Percentiles rank a stretch among this genome's conserved stretches.
Conservation (phyloP, 2,329 filamentous ascomycete genomes). For the Huntiella savannae region DNA sequence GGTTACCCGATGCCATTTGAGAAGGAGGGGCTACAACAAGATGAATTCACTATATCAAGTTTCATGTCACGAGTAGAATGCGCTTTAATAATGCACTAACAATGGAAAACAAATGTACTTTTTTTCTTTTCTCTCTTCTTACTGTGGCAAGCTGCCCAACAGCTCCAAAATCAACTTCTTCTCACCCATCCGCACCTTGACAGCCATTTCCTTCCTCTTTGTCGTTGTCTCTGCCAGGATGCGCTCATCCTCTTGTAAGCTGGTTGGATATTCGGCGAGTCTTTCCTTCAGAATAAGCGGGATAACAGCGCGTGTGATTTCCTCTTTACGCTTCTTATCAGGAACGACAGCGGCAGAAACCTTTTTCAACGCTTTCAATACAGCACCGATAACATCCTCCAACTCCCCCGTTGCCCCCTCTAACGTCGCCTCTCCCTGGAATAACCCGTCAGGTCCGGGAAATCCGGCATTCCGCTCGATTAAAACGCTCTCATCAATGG, state of each 20-base stretch:
- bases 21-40: no score
- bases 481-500: conserved; percentile 59
- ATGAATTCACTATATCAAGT: no score
- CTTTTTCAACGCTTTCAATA: conserved; percentile 31
- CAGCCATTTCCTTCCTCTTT: conserved; percentile 32
- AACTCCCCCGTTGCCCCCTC: conserved; percentile 30
- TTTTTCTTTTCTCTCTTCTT: not conserved
- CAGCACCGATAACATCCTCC: conserved; percentile 29
- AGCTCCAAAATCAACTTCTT: conserved; percentile 45
- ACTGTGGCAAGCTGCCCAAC: conserved; percentile 17
- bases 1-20: conserved; percentile 60
- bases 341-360: conserved; percentile 23
- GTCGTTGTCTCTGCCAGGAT: conserved; percentile 21
- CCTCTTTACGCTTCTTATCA: conserved; percentile 31
- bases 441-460: conserved; percentile 28
- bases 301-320: conserved; percentile 25
- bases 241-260: conserved; percentile 22
- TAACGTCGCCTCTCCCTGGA: conserved; percentile 21
- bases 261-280: conserved; percentile 25
- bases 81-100: no score
- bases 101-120: no score
- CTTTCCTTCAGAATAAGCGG: conserved; percentile 21
- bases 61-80: not conserved
- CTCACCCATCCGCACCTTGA: conserved; percentile 51
- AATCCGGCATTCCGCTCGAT: conserved; percentile 37